These are phyloP conservation scores for Microdochium bolleyi DNA, from an alignment of 2,329 filamentous ascomycete species.

Conservation along the genomic window DNA sequence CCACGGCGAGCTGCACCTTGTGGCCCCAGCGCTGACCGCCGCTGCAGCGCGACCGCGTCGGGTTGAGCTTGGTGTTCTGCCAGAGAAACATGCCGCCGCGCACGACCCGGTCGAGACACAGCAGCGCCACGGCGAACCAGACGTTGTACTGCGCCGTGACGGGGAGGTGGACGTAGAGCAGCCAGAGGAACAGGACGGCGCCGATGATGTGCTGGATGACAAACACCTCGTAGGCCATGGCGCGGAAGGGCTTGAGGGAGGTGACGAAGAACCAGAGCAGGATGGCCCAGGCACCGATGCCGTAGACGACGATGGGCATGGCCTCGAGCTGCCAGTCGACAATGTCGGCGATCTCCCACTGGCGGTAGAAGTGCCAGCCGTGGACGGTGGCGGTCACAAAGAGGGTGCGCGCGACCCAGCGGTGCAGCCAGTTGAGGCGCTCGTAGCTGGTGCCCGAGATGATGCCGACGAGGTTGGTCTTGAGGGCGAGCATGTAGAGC, in stretches of 20 bases:
- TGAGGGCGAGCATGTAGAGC: constrained; percentile 53
- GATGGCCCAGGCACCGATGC: constrained; percentile 58
- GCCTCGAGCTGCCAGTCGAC: constrained; percentile 49
- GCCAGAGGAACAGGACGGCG: constrained; percentile 53
- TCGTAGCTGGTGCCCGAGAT: constrained; percentile 59
- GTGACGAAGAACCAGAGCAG: constrained; percentile 58
- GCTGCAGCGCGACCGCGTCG: constrained; percentile 32
- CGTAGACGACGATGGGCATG: constrained; percentile 59
- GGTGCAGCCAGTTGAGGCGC: constrained; percentile 64
- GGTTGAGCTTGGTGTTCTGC: constrained; percentile 41
- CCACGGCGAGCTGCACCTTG: constrained; percentile 35
- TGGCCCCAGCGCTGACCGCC: constrained; percentile 44
- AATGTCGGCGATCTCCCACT: constrained; percentile 54
- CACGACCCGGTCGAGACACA: constrained; percentile 54
- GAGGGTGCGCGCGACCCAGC: constrained; percentile 64
- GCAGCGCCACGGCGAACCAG: constrained; percentile 56
- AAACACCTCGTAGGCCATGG: constrained; percentile 63
- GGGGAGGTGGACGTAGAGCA: constrained; percentile 57
- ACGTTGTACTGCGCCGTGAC: constrained; percentile 50
- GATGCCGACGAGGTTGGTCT: constrained; percentile 50
- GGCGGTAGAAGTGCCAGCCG: constrained; percentile 59
- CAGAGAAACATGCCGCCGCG: constrained; percentile 38
- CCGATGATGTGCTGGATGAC: constrained; percentile 59
- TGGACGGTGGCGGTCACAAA: constrained; percentile 62
- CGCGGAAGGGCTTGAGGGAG: constrained; percentile 55